phyloP scores from a whole-genome alignment of 768 basidiomycete genomes.

The Lactarius akahatsu region DNA sequence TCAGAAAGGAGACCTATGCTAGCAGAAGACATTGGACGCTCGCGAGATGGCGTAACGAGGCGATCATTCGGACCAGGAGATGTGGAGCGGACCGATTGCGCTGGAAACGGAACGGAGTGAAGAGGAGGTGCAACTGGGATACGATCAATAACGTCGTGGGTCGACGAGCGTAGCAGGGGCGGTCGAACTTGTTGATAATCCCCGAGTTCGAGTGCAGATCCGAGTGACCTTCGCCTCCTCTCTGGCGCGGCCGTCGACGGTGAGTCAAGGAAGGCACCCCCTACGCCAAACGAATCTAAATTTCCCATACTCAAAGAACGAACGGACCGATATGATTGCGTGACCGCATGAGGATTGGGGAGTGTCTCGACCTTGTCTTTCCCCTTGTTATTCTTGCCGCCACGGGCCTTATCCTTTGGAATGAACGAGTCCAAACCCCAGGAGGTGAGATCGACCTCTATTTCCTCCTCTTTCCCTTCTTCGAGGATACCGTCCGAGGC shows the following conservation, averaged over 20 bases:
- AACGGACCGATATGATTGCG: constrained; percentile 30
- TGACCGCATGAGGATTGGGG: constrained; percentile 46
- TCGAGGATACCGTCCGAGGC: constrained; percentile 52
- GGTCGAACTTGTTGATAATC: constrained; percentile 43
- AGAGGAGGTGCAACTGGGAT: constrained; percentile 42
- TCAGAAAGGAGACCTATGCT: constrained; percentile 50
- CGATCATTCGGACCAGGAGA: constrained; percentile 39
- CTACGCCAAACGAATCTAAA: constrained; percentile 52
- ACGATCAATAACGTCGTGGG: constrained; percentile 48
- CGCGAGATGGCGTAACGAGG: constrained; percentile 35
- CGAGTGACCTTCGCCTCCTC: constrained; percentile 57
- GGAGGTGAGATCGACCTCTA: constrained; percentile 78
- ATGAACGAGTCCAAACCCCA: constrained; percentile 84
- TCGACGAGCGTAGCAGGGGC: constrained; percentile 45
- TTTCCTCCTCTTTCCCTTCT: constrained; percentile 47
- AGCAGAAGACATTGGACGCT: constrained; percentile 49
- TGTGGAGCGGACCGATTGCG: constrained; percentile 34
- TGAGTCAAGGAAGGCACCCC: constrained; percentile 48
- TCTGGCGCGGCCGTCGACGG: constrained; percentile 35
- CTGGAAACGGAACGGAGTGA: constrained; percentile 64
- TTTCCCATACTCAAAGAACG: constrained; percentile 69
- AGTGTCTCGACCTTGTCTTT: constrained; percentile 42
- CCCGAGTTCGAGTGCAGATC: constrained; percentile 54
- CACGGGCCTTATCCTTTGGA: constrained; percentile 58
- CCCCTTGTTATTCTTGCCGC: constrained; percentile 38